Base-by-base conservation (phyloP, 805 yeast species). In the Candida boleticola region DNA sequence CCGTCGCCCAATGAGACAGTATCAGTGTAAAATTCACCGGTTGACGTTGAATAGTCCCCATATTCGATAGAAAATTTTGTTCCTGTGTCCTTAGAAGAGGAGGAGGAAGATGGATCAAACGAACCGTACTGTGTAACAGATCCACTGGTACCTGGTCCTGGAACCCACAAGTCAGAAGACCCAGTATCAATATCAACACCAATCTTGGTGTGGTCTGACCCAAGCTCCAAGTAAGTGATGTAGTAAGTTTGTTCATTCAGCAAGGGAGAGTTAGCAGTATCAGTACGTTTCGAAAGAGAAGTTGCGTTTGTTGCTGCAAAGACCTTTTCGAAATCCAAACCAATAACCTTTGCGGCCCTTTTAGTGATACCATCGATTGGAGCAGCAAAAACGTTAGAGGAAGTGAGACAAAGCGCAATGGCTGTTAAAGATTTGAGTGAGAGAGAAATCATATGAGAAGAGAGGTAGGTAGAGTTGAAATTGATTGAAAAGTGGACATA, bases 1-100 rank as follows among this genome's bases (percentile, higher is more conserved):
- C 41, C 41, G 17, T 37, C 30, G 9, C 23, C 36, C 9, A 42
- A 33, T 5, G 36, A n/a, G 19, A 44, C 50, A 14, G 42, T 27
- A 27, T 46, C 50, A 27, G 68, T 63, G 18, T 83, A 89, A 74
- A 74, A 74, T 21, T 54, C 41, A n/a, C n/a, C n/a, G 6, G 48
- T 42, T 11, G 77, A 74, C 42, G 49, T 58, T 2, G 74, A 62
- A 4, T 51, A 44, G 49, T 73, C 78, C 6, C 66, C 75, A 45
- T 74, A 74, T 1, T 53, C 25, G 41, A 73, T 74, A 16, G 50
- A 32, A 48, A 73, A 73, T 1, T 48, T 38, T 1, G 74, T 55
- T 21, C 51, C 41, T 41, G 71, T 62, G 13, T 43, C 39, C 3
- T 49, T 23, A 47, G 55, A 73, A 9, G 71, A 44, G 0, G 63